Evolutionary conservation across 345 rosid species (phyloP).

Genomic region (Gynandropsis gynandra): DNA sequence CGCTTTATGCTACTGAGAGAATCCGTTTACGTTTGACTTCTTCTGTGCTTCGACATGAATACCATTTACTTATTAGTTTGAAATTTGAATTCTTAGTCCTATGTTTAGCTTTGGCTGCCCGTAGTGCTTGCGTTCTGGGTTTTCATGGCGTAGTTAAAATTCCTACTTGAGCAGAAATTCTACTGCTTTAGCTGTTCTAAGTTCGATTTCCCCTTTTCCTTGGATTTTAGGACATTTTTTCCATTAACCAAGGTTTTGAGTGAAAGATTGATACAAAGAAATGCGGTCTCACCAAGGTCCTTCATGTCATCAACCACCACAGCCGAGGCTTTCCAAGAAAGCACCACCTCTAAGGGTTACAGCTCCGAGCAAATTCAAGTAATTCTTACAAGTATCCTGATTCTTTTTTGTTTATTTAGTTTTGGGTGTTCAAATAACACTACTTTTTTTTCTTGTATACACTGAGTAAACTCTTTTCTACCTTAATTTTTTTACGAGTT

Average conservation of each 20-base stretch:
- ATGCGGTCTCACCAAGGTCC: constrained; percentile 41
- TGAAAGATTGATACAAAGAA: constrained; percentile 29
- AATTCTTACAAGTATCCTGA: background rate
- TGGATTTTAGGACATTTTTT: constrained; percentile 42
- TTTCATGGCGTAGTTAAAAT: background rate
- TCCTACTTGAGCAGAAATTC: background rate
- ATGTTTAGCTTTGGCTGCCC: constrained; percentile 1
- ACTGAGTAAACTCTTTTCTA: constrained; percentile 2
- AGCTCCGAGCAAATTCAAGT: constrained; percentile 95
- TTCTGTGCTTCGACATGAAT: constrained; percentile 1
- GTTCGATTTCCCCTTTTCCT: background rate
- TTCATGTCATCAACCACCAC: constrained; percentile 55
- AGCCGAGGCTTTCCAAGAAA: constrained; percentile 54
- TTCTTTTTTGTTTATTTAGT: background rate
- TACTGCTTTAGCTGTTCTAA: background rate
- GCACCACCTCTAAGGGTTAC: constrained; percentile 47
- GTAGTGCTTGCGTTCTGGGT: background rate
- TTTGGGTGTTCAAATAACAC: background rate
- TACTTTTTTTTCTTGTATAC: background rate
- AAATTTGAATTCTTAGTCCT: background rate
- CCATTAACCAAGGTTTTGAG: constrained; percentile 26
- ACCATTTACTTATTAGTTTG: background rate
- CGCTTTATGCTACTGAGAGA: constrained; percentile 8
- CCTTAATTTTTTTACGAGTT: background rate
- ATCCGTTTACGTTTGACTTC: background rate